These are phyloP conservation scores for Vanrija pseudolonga DNA, from an alignment of 1,284 basidiomycete genomes.

Conservation along the genomic window DNA sequence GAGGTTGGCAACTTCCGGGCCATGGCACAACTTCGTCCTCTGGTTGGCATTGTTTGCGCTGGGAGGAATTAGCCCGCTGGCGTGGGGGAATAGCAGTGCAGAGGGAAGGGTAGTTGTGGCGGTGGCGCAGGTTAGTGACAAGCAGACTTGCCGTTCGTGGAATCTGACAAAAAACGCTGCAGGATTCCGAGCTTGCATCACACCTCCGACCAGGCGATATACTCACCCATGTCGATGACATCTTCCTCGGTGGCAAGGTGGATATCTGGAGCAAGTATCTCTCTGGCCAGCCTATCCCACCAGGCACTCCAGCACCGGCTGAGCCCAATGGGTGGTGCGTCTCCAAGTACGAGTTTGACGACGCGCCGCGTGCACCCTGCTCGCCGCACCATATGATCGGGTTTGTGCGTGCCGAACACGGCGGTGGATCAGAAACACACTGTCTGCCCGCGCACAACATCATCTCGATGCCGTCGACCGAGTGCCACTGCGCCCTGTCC, in stretches of 20 bases:
- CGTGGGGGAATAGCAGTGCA: constrained; percentile 26
- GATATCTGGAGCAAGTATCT: constrained; percentile 36
- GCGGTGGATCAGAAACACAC: constrained; percentile 3
- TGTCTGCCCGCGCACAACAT: constrained; percentile 36
- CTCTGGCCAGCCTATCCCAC: neutral
- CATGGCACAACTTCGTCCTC: constrained; percentile 42
- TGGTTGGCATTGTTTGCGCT: constrained; percentile 15
- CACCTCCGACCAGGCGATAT: constrained; percentile 31
- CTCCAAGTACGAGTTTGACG: constrained; percentile 6
- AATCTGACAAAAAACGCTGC: neutral
- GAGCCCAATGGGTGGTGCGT: constrained; percentile 11
- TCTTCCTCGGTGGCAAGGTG: constrained; percentile 19
- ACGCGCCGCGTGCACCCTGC: constrained; percentile 8
- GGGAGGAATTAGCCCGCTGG: constrained; percentile 12
- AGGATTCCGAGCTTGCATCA: neutral
- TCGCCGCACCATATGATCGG: constrained; percentile 1
- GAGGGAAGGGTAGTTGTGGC: constrained; percentile 28
- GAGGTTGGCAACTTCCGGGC: constrained; percentile 41
- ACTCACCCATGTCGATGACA: constrained; percentile 41
- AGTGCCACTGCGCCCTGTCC: constrained; percentile 18
- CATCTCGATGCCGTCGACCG: constrained; percentile 3
- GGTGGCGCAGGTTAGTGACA: constrained; percentile 25
- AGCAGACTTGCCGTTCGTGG: neutral
- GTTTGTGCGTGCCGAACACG: constrained; percentile 18
- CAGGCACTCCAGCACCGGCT: neutral